phyloP scores from a whole-genome alignment of 352 stramenopile genomes.

The Phytophthora melonis region DNA sequence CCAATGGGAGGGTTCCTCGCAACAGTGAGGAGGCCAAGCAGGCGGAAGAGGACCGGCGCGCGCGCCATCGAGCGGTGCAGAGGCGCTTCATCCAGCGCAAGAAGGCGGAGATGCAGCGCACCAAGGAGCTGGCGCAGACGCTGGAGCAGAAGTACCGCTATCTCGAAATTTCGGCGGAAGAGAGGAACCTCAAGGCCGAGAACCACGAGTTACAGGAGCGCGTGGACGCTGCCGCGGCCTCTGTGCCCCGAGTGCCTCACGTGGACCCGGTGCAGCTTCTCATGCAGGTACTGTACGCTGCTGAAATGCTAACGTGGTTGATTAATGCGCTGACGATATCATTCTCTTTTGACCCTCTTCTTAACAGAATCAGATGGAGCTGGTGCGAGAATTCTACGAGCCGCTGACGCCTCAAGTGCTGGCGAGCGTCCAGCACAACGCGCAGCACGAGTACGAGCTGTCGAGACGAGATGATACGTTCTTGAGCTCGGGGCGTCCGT shows the following conservation, averaged over 20 bases:
- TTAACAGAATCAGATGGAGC: constrained; percentile 48
- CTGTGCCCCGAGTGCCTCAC: constrained; percentile 19
- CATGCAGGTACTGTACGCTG: constrained; percentile 30
- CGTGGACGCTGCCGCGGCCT: constrained; percentile 11
- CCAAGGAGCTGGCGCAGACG: constrained; percentile 40
- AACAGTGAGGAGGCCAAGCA: constrained; percentile 13
- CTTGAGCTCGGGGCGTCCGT: constrained; percentile 43
- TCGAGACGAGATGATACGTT: constrained; percentile 39
- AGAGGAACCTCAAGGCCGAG: constrained; percentile 41
- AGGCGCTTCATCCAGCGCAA: constrained; percentile 67
- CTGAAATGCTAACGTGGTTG: constrained; percentile 3
- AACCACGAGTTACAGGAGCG: constrained; percentile 43
- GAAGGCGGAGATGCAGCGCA: constrained; percentile 53
- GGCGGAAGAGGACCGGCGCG: constrained; percentile 53
- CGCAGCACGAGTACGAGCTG: constrained; percentile 44
- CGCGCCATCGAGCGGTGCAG: constrained; percentile 59
- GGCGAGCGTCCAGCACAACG: constrained; percentile 28
- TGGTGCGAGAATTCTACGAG: constrained; percentile 54
- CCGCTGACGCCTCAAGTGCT: constrained; percentile 30
- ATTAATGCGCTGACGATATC: not conserved
- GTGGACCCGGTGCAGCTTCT: constrained; percentile 34
- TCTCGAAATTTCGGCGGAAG: constrained; percentile 49
- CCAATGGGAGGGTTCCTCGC: not conserved
- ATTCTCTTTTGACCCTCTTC: not conserved
- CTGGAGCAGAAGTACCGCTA: constrained; percentile 53